Evolutionary conservation across 805 yeast species (phyloP), one percentile per base, ranked within the genome.

Genomic region (fission yeast (Schizosaccharomyces pombe)): DNA sequence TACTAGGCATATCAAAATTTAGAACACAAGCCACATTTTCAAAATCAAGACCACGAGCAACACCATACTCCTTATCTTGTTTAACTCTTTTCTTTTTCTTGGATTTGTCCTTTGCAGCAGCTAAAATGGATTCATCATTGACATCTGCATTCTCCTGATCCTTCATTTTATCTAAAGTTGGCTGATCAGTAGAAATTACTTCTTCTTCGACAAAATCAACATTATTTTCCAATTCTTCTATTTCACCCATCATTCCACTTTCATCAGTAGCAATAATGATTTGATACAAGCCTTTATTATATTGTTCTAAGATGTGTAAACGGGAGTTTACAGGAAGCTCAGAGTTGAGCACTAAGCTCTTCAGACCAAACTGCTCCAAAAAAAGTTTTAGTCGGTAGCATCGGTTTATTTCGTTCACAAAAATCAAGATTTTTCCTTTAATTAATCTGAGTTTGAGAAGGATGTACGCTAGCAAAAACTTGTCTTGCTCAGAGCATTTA

Each of bases 31-130:
- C 91, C 57, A 91, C 97, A 62, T 91, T 89, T 62, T 76, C 80
- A 72, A 91, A 91, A 68, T 91, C 98, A 40, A 91, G 93, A 63
- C 98, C 98, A 67, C 98, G 77, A 28, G 95, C 82, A 47, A 87
- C 96, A 58, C 96, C 94, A 64, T 82, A 91, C 61, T 91, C 97
- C 57, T 71, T 73, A 62, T 81, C 86, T 56, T 74, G 72, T 56
- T 69, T 70, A 4, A 62, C 58, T 53, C 59, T 59, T 8, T 55
- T 29, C 47, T 56, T 58, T 55, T 59, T 60, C 26, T 32, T 49
- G n/a, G 53, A 28, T 6, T 49, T 28, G 43, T 19, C 16, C 57
- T 55, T 55, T 52, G 56, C 51, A 51, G 58, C 58, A 56, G 47
- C 49, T 51, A 34, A 39, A 52, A 24, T 28, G 54, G 31, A 47